These are phyloP conservation scores for Globisporangium abappressorium DNA, from an alignment of 352 stramenopile genomes.

Conservation along the genomic window DNA sequence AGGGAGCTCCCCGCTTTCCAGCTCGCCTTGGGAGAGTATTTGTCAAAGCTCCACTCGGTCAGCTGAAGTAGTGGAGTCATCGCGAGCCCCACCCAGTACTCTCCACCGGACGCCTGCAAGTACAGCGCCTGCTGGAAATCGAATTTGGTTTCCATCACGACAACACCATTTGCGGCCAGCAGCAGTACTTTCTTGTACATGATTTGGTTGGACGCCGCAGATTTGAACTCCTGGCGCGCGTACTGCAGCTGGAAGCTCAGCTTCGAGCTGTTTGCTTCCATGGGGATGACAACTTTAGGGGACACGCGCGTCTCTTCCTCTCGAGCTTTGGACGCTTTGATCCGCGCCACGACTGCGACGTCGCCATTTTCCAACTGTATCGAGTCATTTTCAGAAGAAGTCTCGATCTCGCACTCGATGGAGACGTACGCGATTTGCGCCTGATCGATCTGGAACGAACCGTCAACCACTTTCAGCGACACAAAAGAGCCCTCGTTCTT, in stretches of 20 bases:
- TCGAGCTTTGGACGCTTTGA: slow-evolving; percentile 18
- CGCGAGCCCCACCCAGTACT: slow-evolving; percentile 60
- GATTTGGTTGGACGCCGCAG: slow-evolving; percentile 25
- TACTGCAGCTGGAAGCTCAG: slow-evolving; percentile 46
- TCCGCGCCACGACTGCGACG: slow-evolving; percentile 24
- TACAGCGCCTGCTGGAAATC: slow-evolving; percentile 46
- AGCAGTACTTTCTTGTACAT: slow-evolving; percentile 54
- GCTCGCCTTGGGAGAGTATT: slow-evolving; percentile 41
- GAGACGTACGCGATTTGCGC: slow-evolving; percentile 13
- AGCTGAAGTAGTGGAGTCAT: slow-evolving; percentile 36
- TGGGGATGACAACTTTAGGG: slow-evolving; percentile 21
- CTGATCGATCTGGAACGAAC: slow-evolving; percentile 37
- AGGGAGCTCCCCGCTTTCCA: slow-evolving; percentile 23
- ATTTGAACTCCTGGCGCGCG: slow-evolving; percentile 37
- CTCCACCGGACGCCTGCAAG: slow-evolving; percentile 29
- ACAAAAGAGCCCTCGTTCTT: slow-evolving; percentile 32
- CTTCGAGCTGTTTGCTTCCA: slow-evolving; percentile 14
- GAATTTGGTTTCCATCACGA: slow-evolving; percentile 42
- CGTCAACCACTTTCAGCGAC: slow-evolving; percentile 23
- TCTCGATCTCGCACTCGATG: slow-evolving; percentile 17
- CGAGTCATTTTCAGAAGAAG: neutral
- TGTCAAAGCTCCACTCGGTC: slow-evolving; percentile 50
- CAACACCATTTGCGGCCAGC: slow-evolving; percentile 39
- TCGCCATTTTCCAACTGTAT: neutral
- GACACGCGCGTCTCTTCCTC: slow-evolving; percentile 34